phyloP scores from a whole-genome alignment of 2,329 filamentous ascomycete species.

The Pseudocercospora fuligena region DNA sequence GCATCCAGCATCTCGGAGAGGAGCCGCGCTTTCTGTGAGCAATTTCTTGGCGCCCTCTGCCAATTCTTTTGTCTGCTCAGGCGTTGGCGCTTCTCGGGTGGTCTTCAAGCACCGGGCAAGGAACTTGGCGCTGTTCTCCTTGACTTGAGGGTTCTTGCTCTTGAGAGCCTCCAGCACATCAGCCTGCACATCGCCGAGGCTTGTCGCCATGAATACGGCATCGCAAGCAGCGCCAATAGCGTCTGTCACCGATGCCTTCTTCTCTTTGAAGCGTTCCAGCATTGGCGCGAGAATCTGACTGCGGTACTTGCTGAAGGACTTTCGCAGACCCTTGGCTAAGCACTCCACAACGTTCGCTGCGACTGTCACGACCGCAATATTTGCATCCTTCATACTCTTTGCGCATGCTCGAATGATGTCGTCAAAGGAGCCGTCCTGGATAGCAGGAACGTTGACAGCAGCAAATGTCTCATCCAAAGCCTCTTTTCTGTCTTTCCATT shows the following conservation, averaged over 20 bases:
- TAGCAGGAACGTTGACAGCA: slow-evolving; percentile 80
- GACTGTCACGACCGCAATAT: slow-evolving; percentile 89
- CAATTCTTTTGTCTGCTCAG: slow-evolving; percentile 80
- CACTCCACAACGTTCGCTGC: slow-evolving; percentile 92
- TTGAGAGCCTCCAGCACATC: slow-evolving; percentile 83
- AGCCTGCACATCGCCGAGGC: slow-evolving; percentile 83
- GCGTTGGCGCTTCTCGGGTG: slow-evolving; percentile 81
- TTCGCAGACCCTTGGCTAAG: slow-evolving; percentile 82
- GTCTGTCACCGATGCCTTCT: slow-evolving; percentile 87
- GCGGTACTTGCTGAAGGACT: slow-evolving; percentile 79
- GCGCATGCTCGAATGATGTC: slow-evolving; percentile 83
- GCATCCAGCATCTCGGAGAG: slow-evolving; percentile 83
- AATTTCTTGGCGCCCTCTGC: slow-evolving; percentile 90
- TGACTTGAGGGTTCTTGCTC: slow-evolving; percentile 97
- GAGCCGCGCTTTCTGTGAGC: slow-evolving; percentile 85
- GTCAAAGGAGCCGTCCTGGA: slow-evolving; percentile 87
- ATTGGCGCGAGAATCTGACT: slow-evolving; percentile 82
- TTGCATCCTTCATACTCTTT: slow-evolving; percentile 99
- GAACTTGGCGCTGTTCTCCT: slow-evolving; percentile 93
- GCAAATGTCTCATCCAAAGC: slow-evolving; percentile 81
- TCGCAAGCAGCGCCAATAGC: slow-evolving; percentile 86
- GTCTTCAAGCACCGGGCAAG: slow-evolving; percentile 84
- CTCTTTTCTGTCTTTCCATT: slow-evolving; percentile 99
- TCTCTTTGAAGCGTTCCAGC: slow-evolving; percentile 95
- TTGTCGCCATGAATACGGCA: slow-evolving; percentile 67